A percentile compares a stretch with the other conserved stretches of the same genome.
phyloP scores from a whole-genome alignment of 257 asterid species.

The Ligustrum vulgare region DNA sequence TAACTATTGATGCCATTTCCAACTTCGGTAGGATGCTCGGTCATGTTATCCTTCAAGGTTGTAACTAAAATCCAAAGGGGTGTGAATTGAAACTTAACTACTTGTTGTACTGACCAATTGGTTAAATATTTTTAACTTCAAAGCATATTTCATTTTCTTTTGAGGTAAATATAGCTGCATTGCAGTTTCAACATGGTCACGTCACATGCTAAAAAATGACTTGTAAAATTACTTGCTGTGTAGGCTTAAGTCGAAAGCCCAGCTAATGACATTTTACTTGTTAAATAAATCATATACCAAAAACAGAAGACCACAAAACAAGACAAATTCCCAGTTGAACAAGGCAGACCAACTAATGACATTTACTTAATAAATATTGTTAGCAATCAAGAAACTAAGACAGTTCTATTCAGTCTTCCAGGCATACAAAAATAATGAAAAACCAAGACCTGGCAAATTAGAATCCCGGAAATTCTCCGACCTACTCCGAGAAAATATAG shows the following conservation, averaged over 20 bases:
- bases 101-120: background rate
- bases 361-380: background rate
- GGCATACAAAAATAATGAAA: conserved; percentile 43
- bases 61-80: too few relatives aligned
- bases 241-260: background rate
- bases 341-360: too few relatives aligned
- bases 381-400: conserved; percentile 31
- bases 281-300: background rate
- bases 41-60: too few relatives aligned
- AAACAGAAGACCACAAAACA: background rate
- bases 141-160: background rate
- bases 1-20: too few relatives aligned
- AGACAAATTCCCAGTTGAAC: background rate
- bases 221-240: background rate
- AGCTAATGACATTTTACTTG: background rate
- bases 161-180: background rate
- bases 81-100: background rate
- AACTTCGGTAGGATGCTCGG: too few relatives aligned
- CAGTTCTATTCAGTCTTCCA: conserved; percentile 48
- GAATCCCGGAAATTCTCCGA: conserved; percentile 41
- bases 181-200: background rate
- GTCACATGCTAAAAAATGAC: background rate
- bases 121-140: background rate
- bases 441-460: conserved; percentile 38
- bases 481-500: conserved; percentile 39